These are phyloP conservation scores for Leccinum pellstonianum DNA, from an alignment of 768 basidiomycete species.

Conservation along the genomic window DNA sequence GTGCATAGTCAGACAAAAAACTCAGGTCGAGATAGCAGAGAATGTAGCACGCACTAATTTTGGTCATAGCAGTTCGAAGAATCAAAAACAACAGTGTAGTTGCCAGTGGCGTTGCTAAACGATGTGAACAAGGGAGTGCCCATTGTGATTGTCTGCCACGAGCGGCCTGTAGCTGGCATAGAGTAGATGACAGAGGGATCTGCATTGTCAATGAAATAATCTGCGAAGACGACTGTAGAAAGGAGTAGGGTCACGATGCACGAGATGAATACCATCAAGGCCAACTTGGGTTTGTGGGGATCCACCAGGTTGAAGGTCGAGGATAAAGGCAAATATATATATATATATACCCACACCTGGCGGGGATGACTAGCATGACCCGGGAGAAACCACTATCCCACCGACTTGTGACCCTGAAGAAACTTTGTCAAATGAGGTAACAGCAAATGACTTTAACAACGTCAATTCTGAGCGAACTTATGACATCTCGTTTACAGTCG, in stretches of 20 bases:
- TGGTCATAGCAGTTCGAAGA: slow-evolving; percentile 22
- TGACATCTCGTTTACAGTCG: too few relatives aligned
- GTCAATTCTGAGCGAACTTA: too few relatives aligned
- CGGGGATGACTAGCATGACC: too few relatives aligned
- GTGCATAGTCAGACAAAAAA: background rate
- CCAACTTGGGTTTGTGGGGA: too few relatives aligned
- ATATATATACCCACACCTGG: too few relatives aligned
- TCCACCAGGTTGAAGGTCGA: too few relatives aligned
- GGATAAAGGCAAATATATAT: too few relatives aligned
- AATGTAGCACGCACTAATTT: slow-evolving; percentile 23
- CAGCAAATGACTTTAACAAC: too few relatives aligned
- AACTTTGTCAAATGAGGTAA: too few relatives aligned
- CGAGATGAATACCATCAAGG: background rate
- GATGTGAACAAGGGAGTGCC: background rate
- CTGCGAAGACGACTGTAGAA: slow-evolving; percentile 15
- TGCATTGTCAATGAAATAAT: slow-evolving; percentile 27
- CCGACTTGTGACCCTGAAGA: too few relatives aligned
- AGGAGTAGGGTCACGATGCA: slow-evolving; percentile 11
- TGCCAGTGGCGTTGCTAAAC: background rate
- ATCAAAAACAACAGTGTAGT: slow-evolving; percentile 11
- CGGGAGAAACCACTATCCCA: too few relatives aligned
- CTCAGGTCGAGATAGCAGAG: background rate
- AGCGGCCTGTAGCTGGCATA: slow-evolving; percentile 14
- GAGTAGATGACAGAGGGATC: slow-evolving; percentile 22
- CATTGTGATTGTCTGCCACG: slow-evolving; percentile 19